These are phyloP conservation scores for Sugiyamaella smithiae DNA, from an alignment of 805 yeast species.

Conservation along the genomic window DNA sequence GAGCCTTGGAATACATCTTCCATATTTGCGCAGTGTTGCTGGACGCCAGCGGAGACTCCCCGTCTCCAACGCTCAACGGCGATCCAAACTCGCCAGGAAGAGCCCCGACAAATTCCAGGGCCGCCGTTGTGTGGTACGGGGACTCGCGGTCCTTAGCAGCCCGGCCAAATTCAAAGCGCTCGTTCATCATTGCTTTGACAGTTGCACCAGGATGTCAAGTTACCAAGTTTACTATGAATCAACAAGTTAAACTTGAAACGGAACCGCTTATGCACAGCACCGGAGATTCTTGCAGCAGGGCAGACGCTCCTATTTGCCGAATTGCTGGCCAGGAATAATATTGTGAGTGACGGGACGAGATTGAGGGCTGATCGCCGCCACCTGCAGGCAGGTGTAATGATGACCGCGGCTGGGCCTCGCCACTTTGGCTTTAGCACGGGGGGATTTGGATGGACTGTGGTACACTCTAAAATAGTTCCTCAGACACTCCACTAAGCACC, in stretches of 20 bases:
- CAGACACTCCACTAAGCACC: too few species aligned
- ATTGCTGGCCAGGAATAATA: not conserved
- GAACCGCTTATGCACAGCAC: not conserved
- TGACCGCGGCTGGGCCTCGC: too few species aligned
- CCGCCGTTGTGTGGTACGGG: constrained; percentile 1
- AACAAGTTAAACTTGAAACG: too few species aligned
- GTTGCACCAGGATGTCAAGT: too few species aligned
- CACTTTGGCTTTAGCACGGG: too few species aligned
- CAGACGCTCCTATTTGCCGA: constrained; percentile 6
- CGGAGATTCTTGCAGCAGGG: constrained; percentile 3
- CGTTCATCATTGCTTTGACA: not conserved
- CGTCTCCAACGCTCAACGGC: not conserved
- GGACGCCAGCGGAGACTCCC: not conserved
- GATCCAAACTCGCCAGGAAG: constrained; percentile 6
- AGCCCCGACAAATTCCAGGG: constrained; percentile 1
- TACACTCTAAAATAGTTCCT: too few species aligned
- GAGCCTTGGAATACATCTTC: constrained; percentile 79
- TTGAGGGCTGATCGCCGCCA: constrained; percentile 1
- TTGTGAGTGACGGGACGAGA: not conserved
- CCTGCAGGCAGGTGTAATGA: too few species aligned
- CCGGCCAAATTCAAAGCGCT: constrained; percentile 2
- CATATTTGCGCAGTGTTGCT: constrained; percentile 52
- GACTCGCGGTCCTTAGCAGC: not conserved
- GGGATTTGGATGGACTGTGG: too few species aligned
- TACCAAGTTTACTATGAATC: too few species aligned